Conservation (phyloP, 192 early-diverging fungal species). For the Geranomyces variabilis region DNA sequence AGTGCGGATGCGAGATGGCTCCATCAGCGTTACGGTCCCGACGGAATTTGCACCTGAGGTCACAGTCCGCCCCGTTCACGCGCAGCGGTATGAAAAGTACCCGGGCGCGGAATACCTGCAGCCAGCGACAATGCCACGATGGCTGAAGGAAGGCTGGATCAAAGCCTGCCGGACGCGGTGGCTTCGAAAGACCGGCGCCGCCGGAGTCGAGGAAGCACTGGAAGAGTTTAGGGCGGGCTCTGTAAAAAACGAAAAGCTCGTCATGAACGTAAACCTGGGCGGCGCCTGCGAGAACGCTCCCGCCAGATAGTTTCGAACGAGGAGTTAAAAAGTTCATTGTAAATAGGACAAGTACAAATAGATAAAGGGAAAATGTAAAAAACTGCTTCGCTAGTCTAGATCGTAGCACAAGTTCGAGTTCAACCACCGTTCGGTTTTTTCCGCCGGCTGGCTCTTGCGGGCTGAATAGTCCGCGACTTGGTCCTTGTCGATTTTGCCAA, state of each 20-base stretch:
- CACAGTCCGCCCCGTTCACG: background rate
- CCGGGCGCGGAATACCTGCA: background rate
- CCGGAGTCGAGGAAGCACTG: background rate
- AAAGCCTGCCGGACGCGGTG: background rate
- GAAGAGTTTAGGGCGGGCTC: background rate
- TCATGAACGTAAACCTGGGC: no score
- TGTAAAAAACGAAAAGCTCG: background rate
- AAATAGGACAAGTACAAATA: no score
- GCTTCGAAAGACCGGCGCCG: background rate
- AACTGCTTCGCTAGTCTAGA: no score
- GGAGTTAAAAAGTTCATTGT: no score
- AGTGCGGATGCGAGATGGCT: background rate
- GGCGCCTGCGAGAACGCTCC: no score
- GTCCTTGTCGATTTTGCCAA: conserved; percentile 91
- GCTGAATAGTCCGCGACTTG: conserved; percentile 80
- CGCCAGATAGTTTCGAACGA: no score
- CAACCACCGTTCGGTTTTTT: conserved; percentile 76
- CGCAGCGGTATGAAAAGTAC: background rate
- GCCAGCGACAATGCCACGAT: background rate
- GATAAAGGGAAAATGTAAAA: no score
- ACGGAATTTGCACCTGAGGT: background rate
- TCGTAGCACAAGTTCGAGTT: conserved; percentile 75
- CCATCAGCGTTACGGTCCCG: background rate
- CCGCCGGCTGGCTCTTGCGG: conserved; percentile 67
- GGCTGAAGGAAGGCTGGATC: background rate